A percentile compares a stretch with the other conserved stretches of the same genome.
phyloP scores from a whole-genome alignment of 2,329 filamentous ascomycete species.

The Aspergillus aculeatinus region DNA sequence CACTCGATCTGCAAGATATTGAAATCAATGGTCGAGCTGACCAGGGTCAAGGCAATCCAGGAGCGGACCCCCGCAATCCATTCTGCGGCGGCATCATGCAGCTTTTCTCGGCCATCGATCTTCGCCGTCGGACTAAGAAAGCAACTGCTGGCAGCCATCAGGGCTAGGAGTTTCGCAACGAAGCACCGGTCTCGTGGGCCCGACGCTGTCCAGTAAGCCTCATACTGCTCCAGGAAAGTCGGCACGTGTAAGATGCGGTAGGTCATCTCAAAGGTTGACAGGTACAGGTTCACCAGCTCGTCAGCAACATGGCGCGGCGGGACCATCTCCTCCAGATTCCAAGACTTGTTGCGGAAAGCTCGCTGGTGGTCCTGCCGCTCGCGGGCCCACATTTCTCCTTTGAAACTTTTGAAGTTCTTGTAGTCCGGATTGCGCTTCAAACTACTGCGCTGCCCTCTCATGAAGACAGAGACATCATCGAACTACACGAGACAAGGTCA shows the following conservation, averaged over 20 bases:
- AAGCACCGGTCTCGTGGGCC: slow-evolving; percentile 47
- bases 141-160: slow-evolving; percentile 48
- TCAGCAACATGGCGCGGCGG: slow-evolving; percentile 50
- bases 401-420: slow-evolving; percentile 30
- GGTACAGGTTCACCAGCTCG: slow-evolving; percentile 53
- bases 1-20: slow-evolving; percentile 35
- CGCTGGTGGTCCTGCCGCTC: slow-evolving; percentile 31
- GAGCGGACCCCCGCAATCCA: slow-evolving; percentile 39
- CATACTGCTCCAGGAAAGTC: slow-evolving; percentile 57
- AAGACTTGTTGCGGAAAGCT: slow-evolving; percentile 31
- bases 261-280: slow-evolving; percentile 58
- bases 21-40: slow-evolving; percentile 32
- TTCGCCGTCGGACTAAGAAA: slow-evolving; percentile 27
- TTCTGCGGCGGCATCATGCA: slow-evolving; percentile 50
- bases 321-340: slow-evolving; percentile 39
- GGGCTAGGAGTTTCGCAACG: slow-evolving; percentile 42
- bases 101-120: slow-evolving; percentile 32
- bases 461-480: slow-evolving; percentile 28
- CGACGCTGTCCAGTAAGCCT: slow-evolving; percentile 52
- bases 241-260: slow-evolving; percentile 60
- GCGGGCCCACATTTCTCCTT: slow-evolving; percentile 28
- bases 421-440: slow-evolving; percentile 25
- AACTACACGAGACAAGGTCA: slow-evolving; percentile 21
- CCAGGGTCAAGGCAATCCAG: slow-evolving; percentile 33
- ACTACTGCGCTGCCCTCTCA: slow-evolving; percentile 22